A percentile compares a stretch with the other conserved stretches of the same genome.
These are phyloP conservation scores for Jacaranda copaia DNA, from an alignment of 257 asterid species.

Conservation along the genomic window DNA sequence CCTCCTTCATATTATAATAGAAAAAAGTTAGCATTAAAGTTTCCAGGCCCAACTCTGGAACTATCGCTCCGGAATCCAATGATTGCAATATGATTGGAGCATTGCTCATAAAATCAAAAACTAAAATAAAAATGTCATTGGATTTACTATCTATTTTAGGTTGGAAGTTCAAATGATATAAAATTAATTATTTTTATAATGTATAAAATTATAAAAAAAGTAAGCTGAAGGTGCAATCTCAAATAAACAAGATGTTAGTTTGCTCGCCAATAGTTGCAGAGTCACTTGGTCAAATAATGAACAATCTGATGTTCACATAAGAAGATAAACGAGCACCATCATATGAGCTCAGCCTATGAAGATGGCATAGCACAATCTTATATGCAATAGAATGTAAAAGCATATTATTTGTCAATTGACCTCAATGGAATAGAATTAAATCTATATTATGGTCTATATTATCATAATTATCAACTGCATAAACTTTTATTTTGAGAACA, in stretches of 20 bases:
- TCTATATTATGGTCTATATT: too few relatives aligned
- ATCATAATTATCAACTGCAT: too few relatives aligned
- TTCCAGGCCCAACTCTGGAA: conserved; percentile 11
- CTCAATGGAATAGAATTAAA: too few relatives aligned
- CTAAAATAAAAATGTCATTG: background rate
- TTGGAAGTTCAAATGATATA: background rate
- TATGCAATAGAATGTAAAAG: too few relatives aligned
- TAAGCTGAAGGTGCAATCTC: conserved; percentile 2
- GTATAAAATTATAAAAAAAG: background rate
- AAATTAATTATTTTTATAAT: background rate
- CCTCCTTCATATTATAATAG: background rate
- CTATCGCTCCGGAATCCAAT: background rate
- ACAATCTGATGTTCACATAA: conserved; percentile 59
- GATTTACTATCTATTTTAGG: background rate
- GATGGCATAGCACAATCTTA: too few relatives aligned
- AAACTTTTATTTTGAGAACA: too few relatives aligned
- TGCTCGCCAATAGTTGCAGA: conserved; percentile 97
- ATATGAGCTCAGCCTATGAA: too few relatives aligned
- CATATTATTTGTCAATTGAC: too few relatives aligned
- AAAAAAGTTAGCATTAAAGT: background rate
- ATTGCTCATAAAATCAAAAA: background rate
- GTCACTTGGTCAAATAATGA: conserved; percentile 98
- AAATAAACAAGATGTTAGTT: conserved; percentile 31
- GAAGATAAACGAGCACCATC: too few relatives aligned
- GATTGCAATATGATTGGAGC: background rate